These are phyloP conservation scores for Sclerotinia trifoliorum DNA, from an alignment of 2,329 filamentous ascomycete genomes.

Conservation along the genomic window DNA sequence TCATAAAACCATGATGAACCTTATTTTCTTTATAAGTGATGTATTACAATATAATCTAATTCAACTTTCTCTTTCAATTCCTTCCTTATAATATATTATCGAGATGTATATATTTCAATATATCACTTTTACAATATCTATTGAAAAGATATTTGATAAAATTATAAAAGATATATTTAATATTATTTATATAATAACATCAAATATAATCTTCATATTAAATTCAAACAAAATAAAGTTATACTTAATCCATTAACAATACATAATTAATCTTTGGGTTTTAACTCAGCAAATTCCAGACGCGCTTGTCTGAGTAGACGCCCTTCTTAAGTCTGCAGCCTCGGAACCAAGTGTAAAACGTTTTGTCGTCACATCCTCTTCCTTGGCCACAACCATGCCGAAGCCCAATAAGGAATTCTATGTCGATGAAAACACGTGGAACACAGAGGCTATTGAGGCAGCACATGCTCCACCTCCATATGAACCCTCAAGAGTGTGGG, in stretches of 20 bases:
- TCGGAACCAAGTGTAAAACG: slow-evolving; percentile 41
- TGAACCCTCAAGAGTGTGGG: slow-evolving; percentile 15
- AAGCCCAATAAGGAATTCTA: slow-evolving; percentile 30
- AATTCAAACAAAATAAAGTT: slow-evolving; percentile 42
- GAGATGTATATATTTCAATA: too few relatives aligned
- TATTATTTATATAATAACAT: slow-evolving; percentile 46
- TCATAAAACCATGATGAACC: too few relatives aligned
- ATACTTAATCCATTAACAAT: not conserved
- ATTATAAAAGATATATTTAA: too few relatives aligned
- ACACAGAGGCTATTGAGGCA: slow-evolving; percentile 38
- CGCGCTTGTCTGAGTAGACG: slow-evolving; percentile 36
- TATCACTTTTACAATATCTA: too few relatives aligned
- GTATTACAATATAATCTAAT: too few relatives aligned
- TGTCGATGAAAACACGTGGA: slow-evolving; percentile 40
- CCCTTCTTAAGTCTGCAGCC: slow-evolving; percentile 42
- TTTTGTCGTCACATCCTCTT: slow-evolving; percentile 44
- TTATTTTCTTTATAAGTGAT: too few relatives aligned
- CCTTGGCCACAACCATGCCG: slow-evolving; percentile 31
- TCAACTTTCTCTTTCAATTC: too few relatives aligned
- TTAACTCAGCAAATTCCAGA: slow-evolving; percentile 37
- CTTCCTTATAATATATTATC: too few relatives aligned
- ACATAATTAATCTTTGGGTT: not conserved
- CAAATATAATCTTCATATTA: slow-evolving; percentile 39
- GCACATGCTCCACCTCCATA: slow-evolving; percentile 44
- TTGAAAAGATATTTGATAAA: too few relatives aligned